Evolutionary conservation across 1,139 yeast genomes (phyloP), one percentile per base, ranked within the genome.

Genomic region (Blastobotrys persicus): DNA sequence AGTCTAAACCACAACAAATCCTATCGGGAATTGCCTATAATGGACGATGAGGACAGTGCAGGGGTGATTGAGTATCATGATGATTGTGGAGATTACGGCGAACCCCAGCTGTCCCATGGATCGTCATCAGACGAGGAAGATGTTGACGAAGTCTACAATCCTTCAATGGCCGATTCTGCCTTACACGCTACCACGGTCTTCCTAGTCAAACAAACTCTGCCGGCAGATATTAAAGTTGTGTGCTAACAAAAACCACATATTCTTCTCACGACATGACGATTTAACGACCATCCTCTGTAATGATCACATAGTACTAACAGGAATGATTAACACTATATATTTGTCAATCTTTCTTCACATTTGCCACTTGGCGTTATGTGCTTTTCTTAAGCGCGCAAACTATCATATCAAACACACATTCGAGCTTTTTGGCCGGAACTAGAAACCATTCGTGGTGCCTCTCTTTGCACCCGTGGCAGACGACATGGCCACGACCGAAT

Each of bases 1-100:
- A 23, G 9, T 23, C 28, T 23, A 9, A 23, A 23, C 42, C 20
- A 33, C 37, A 23, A 38, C 13, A 26, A 31, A 35, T 33, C 44
- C 31, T 56, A 51, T 50, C 48, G 55, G 20, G 44, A 38, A 4
- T 48, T 59, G 56, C 63, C 64, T 11, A 52, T 56, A 14, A 59
- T 59, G 23, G 60, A 56, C 33, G 63, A 60, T 35, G 59, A 55
- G 6, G 52, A 50, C 33, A 51, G 42, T 4, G 48, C 28, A 23
- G 28, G 9, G 28, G 28, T 23, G 28, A 23, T 23, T 23, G 28
- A 23, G 9, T 23, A 23, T 9, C 9, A 23, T 9, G 28, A 23
- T 9, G 45, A 31, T n/a, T n/a, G n/a, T n/a, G n/a, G n/a, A n/a
- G n/a, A n/a, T n/a, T n/a, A n/a, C n/a, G n/a, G n/a, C 13, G 46